phyloP scores from a whole-genome alignment of 495 filamentous ascomycete genomes.

The Penicillium lividum region DNA sequence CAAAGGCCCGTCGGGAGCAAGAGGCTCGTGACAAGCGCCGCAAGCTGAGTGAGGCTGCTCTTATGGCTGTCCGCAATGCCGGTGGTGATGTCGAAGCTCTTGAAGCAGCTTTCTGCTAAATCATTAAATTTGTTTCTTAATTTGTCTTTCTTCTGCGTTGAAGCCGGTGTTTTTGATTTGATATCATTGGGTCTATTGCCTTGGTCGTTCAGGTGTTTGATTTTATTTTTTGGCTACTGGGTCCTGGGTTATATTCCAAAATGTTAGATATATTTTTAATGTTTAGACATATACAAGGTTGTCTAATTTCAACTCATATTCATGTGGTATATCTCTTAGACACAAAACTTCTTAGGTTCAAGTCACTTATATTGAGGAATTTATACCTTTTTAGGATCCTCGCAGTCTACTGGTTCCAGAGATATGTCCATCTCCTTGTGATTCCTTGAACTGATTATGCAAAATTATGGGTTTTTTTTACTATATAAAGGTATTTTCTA shows the following conservation, averaged over 20 bases:
- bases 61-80: constrained; percentile 71
- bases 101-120: constrained; percentile 46
- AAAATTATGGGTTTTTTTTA: neutral
- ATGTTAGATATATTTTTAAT: constrained; percentile 33
- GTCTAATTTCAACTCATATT: constrained; percentile 14
- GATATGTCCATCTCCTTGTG: neutral
- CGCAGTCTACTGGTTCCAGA: neutral
- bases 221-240: constrained; percentile 10
- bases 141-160: constrained; percentile 17
- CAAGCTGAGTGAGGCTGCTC: constrained; percentile 71
- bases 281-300: constrained; percentile 25
- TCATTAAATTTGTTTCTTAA: constrained; percentile 8
- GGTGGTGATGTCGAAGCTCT: constrained; percentile 72
- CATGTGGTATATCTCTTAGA: neutral
- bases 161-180: constrained; percentile 25
- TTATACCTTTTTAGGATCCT: neutral
- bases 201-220: constrained; percentile 32
- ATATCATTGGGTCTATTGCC: constrained; percentile 30
- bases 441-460: neutral
- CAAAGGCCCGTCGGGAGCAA: constrained; percentile 84
- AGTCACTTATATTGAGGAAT: neutral
- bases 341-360: too few species aligned
- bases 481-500: neutral
- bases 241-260: constrained; percentile 23
- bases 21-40: constrained; percentile 79